These are phyloP conservation scores for Pseudocercospora vitis DNA, from an alignment of 2,329 filamentous ascomycete species.

Conservation along the genomic window DNA sequence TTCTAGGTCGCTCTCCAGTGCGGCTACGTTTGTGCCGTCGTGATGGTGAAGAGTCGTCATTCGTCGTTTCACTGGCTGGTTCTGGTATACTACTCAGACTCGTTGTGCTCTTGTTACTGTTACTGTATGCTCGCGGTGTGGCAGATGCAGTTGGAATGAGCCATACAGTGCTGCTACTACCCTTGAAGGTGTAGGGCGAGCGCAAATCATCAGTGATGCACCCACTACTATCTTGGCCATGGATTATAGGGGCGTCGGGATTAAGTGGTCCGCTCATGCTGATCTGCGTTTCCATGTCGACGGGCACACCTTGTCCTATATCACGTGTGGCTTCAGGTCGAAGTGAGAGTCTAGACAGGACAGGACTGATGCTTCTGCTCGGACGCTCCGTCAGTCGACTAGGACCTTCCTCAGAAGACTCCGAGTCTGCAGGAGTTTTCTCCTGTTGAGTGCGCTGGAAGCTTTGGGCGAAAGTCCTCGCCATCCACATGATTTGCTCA, in stretches of 20 bases:
- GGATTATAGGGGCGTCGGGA: not conserved
- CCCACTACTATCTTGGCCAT: not conserved
- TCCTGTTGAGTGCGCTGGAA: not conserved
- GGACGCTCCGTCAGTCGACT: slow-evolving; percentile 11
- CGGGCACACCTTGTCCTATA: not conserved
- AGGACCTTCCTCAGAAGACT: slow-evolving; percentile 8
- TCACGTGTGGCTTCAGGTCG: slow-evolving; percentile 8
- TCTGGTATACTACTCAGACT: slow-evolving; percentile 9
- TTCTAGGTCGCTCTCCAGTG: not conserved
- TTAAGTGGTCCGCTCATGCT: not conserved
- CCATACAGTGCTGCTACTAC: not conserved
- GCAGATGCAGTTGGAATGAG: not conserved
- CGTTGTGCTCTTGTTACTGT: slow-evolving; percentile 12
- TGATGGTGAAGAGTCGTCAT: not conserved
- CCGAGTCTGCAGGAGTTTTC: not conserved
- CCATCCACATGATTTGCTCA: slow-evolving; percentile 2
- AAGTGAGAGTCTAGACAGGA: not conserved
- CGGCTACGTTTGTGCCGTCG: not conserved
- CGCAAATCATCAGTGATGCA: not conserved
- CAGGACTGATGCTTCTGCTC: not conserved
- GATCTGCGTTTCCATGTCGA: slow-evolving; percentile 7
- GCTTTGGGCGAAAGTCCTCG: not conserved
- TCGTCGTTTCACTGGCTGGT: not conserved
- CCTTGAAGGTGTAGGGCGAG: not conserved
- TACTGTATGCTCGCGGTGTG: not conserved